Evolutionary conservation across 2,329 filamentous ascomycete species (phyloP), one percentile per base, ranked within the genome.

Genomic region (Aspergillus novofumigatus): DNA sequence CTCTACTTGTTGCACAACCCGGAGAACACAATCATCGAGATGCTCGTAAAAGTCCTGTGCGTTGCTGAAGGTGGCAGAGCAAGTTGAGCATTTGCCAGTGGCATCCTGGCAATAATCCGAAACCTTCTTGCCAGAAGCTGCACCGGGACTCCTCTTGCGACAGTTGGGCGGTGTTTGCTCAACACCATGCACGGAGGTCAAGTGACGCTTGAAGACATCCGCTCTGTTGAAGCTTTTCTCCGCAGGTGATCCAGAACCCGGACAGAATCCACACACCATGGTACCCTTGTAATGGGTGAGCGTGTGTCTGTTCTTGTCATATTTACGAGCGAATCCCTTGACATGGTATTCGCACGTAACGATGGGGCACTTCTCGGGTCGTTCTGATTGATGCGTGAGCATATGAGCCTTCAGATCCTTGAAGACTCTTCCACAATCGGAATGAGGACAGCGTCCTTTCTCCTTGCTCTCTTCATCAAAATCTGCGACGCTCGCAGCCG

Each of bases 41-140:
- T 97, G 93, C 78, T 97, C 93, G 73, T 97, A 97, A 77, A 97
- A 97, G 69, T 97, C 93, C 75, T 97, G 93, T 2, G 93, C 91
- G 59, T 88, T 93, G 64, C 83, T 82, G 72, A 96, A 97, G 7
- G 85, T 90, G 45, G 86, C 83, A 14, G 90, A 91, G 75, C 93
- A 97, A 62, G 94, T 97, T 3, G 91, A 96, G 75, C 93, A 97
- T 72, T 89, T 91, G 62, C 92, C 92, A 52, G 89, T 89, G 32
- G 90, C 87, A 67, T 94, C 90, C 58, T 86, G 83, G 21, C 88
- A 83, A 69, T 91, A 91, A 54, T 84, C 85, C 4, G 86, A 84
- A 38, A 88, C 79, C 74, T 88, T 90, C 79, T 88, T 88, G 67
- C 73, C 78, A 28, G 75, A 65, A 25, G 75, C 64, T 23, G 67